A percentile compares a stretch with the other conserved stretches of the same genome.
These are phyloP conservation scores for Blumeria graminis DNA, from an alignment of 2,329 filamentous ascomycete species.

Conservation along the genomic window DNA sequence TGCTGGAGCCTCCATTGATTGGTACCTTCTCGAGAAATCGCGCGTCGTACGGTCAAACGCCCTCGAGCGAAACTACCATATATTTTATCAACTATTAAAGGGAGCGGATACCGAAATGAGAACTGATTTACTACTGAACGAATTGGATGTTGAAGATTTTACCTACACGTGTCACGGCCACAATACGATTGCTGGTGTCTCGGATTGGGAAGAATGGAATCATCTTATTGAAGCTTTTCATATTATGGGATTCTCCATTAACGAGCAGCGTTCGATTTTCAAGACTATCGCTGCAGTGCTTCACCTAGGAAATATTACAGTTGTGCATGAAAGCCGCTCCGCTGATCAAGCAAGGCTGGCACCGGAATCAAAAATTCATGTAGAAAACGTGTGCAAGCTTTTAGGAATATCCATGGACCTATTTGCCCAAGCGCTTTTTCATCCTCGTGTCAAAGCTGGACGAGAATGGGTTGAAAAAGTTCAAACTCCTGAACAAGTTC, in stretches of 20 bases:
- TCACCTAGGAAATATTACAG: conserved; percentile 76
- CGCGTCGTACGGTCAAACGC: conserved; percentile 71
- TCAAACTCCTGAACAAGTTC: conserved; percentile 89
- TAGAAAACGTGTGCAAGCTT: conserved; percentile 57
- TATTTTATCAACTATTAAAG: conserved; percentile 87
- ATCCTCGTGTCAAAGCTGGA: conserved; percentile 84
- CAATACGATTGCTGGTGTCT: conserved; percentile 73
- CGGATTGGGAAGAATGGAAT: conserved; percentile 77
- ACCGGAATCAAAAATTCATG: conserved; percentile 48
- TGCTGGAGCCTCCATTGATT: conserved; percentile 88
- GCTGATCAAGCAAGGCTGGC: conserved; percentile 74
- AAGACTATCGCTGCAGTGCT: conserved; percentile 76
- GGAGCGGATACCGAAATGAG: conserved; percentile 55
- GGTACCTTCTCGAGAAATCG: conserved; percentile 97
- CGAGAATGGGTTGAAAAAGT: conserved; percentile 98
- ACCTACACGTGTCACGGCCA: conserved; percentile 81
- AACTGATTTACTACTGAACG: conserved; percentile 50
- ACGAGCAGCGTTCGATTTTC: conserved; percentile 64
- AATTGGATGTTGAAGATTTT: conserved; percentile 62
- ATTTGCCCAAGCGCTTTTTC: conserved; percentile 70
- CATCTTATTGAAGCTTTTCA: conserved; percentile 74
- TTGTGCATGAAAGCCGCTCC: conserved; percentile 72
- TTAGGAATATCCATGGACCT: conserved; percentile 65
- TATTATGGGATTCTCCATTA: conserved; percentile 76
- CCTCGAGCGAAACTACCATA: conserved; percentile 84